Conservation (phyloP, 805 yeast genomes). For the Teunomyces stri region DNA sequence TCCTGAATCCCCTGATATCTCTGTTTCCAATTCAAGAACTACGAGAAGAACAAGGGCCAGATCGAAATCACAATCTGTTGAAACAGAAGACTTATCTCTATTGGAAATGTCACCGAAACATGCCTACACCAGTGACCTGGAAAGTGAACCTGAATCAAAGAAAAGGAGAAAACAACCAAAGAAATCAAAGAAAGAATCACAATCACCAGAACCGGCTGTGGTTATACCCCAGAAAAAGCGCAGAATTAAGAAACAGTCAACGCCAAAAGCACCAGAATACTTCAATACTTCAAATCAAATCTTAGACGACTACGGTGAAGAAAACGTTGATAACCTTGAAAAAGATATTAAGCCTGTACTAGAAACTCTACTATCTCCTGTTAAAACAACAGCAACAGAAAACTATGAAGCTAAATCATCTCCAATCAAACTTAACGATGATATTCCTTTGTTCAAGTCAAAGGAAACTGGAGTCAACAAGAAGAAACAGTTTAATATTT, state of each 20-base stretch:
- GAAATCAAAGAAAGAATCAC: background rate
- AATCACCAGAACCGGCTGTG: background rate
- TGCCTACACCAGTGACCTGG: background rate
- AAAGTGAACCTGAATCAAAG: conserved; percentile 5
- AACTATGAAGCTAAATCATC: conserved; percentile 1
- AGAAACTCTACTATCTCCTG: background rate
- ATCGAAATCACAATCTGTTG: background rate
- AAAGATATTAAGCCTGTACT: conserved; percentile 6
- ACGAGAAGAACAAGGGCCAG: conserved; percentile 1
- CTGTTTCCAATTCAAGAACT: background rate
- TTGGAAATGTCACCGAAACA: background rate
- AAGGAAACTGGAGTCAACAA: background rate
- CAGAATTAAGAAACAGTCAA: background rate
- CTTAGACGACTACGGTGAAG: conserved; percentile 36
- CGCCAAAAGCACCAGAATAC: conserved; percentile 4
- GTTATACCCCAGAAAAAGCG: background rate
- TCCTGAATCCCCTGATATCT: background rate
- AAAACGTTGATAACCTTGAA: conserved; percentile 27
- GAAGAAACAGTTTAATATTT: conserved; percentile 7
- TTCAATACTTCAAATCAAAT: conserved; percentile 10
- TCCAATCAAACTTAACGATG: conserved; percentile 11
- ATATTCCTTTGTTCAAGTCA: background rate
- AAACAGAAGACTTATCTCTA: background rate
- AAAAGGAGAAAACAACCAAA: background rate
- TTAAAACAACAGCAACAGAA: background rate